Percentiles rank a stretch among this genome's conserved stretches.
Conservation (phyloP, 768 basidiomycete genomes). For the Aureoboletus auriporus region DNA sequence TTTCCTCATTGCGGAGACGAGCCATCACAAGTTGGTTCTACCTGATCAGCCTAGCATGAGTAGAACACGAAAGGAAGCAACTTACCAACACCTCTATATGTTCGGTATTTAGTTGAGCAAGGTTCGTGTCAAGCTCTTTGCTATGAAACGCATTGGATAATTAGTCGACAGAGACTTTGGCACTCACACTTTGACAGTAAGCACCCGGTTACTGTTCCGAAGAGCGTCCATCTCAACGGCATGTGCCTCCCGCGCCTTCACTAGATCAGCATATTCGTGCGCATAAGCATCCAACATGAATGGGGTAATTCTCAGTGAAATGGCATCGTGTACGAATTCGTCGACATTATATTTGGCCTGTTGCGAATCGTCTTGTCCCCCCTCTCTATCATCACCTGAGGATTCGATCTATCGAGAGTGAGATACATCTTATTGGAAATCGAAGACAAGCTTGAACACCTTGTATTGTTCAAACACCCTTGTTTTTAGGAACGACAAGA, state of each 20-base stretch:
- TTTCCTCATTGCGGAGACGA: slow-evolving; percentile 85
- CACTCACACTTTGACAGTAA: slow-evolving; percentile 78
- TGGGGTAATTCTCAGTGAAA: slow-evolving; percentile 83
- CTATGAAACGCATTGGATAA: slow-evolving; percentile 37
- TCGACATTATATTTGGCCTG: slow-evolving; percentile 58
- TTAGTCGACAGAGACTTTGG: neutral
- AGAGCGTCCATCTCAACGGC: slow-evolving; percentile 80
- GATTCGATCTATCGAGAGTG: slow-evolving; percentile 23
- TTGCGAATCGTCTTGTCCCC: slow-evolving; percentile 10
- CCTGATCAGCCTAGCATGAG: slow-evolving; percentile 21
- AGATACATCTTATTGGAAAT: neutral
- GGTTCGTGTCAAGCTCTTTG: slow-evolving; percentile 70
- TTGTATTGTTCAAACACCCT: slow-evolving; percentile 83
- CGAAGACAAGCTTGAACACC: slow-evolving; percentile 24
- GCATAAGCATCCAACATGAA: slow-evolving; percentile 93
- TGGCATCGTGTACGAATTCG: slow-evolving; percentile 84
- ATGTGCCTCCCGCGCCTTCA: slow-evolving; percentile 78
- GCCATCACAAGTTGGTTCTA: slow-evolving; percentile 90
- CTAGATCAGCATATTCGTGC: slow-evolving; percentile 81
- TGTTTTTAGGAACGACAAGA: slow-evolving; percentile 78
- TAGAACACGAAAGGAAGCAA: neutral
- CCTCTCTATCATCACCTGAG: slow-evolving; percentile 25
- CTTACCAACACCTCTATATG: slow-evolving; percentile 73
- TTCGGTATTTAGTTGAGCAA: slow-evolving; percentile 78
- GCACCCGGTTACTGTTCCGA: slow-evolving; percentile 69